Conservation (phyloP, 2,329 filamentous ascomycete genomes). For the Albifimbria verrucaria region DNA sequence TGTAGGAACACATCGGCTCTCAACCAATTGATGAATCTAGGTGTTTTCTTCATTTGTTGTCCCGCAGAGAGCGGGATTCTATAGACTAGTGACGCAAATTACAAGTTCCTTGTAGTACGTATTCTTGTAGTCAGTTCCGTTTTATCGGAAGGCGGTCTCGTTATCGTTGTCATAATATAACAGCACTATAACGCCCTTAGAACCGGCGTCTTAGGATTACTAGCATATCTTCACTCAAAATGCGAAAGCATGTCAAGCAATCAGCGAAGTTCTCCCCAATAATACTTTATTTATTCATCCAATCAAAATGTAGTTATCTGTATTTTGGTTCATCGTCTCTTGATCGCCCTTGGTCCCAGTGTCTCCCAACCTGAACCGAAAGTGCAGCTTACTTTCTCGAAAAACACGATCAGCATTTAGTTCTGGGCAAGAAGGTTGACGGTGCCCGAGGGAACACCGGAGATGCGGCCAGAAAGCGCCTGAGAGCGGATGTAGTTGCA, state of each 20-base stretch:
- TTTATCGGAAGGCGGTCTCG: too few species aligned
- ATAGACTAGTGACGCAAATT: neutral
- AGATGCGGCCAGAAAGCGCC: conserved; percentile 33
- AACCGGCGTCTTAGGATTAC: too few species aligned
- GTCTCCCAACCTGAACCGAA: neutral
- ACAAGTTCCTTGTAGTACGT: neutral
- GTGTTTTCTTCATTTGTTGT: neutral
- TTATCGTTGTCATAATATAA: too few species aligned
- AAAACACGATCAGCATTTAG: neutral
- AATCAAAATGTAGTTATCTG: neutral
- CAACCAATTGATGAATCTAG: neutral
- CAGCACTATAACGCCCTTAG: too few species aligned
- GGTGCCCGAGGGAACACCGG: conserved; percentile 17
- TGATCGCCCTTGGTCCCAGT: neutral
- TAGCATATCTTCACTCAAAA: too few species aligned
- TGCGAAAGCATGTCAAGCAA: too few species aligned
- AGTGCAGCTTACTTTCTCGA: neutral
- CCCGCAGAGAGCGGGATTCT: neutral
- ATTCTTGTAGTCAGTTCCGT: too few species aligned
- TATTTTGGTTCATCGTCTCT: neutral
- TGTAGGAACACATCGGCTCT: too few species aligned
- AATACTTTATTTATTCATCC: neutral
- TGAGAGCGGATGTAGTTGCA: conserved; percentile 22
- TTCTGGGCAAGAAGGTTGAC: conserved; percentile 22
- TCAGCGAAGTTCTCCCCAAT: neutral